Base-by-base conservation (phyloP, 306 rosid species). In the Coriaria nepalensis region DNA sequence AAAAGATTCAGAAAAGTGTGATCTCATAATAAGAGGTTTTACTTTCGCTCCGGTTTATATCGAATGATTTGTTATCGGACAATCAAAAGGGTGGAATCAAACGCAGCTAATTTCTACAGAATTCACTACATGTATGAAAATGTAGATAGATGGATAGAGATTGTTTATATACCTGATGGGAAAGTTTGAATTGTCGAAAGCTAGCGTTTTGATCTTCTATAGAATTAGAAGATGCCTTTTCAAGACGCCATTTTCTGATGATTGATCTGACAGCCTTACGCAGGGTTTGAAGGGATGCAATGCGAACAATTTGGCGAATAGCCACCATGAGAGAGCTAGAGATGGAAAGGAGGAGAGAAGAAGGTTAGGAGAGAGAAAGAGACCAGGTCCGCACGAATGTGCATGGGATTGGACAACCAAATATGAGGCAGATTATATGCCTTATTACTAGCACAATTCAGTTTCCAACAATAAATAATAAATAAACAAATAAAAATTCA, bases 251-350 rank as follows among this genome's bases (percentile, higher is more conserved):
- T 68, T 45, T 77, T 29, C 32, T 68, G 68, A 77, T 4, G 10
- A 81, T 20, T 15, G 77, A 56, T 78, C 64, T 76, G 74, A 43
- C 68, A 13, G 66, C 13, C 62, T 56, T 74, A 51, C 47, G 47
- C 47, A 73, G 59, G 40, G 40, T 47, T 35, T 55, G 57, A 40
- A 69, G 13, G 68, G 75, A 60, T 68, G 60, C 42, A 38, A 33
- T 46, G 65, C 57, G 44, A 36, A 44, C 35, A 40, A 56, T 38
- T 10, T 68, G 64, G 47, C 61, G 45, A 55, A 47, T 40, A 36
- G 34, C 59, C 70, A 78, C 81, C 88, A 70, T 73, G 70, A 62
- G 67, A 61, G 66, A 32, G 50, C n/a, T n/a, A 29, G 47, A 40
- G 11, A 5, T 10, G 10, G 8, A 49, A 10, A 47, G 52, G 49